Evolutionary conservation across 2,329 filamentous ascomycete species (phyloP).

Genomic region (Xylariaceae sp.): DNA sequence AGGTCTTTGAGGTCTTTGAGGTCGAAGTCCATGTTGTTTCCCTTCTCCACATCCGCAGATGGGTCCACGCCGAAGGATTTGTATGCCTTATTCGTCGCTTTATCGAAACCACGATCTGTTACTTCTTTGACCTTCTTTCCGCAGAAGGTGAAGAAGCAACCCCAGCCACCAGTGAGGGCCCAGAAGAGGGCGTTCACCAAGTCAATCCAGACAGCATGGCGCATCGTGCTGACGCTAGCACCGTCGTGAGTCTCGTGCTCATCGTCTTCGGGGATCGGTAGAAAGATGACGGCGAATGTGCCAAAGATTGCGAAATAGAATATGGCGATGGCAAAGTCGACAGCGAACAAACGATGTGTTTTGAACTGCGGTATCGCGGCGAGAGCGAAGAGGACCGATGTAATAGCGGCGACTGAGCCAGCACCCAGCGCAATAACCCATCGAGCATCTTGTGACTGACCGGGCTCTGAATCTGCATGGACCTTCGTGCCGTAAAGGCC

Average conservation of each 20-base stretch:
- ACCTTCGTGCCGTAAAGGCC: constrained; percentile 66
- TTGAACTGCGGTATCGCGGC: constrained; percentile 30
- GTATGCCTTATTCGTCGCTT: no score
- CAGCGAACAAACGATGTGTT: constrained; percentile 41
- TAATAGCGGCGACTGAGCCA: constrained; percentile 50
- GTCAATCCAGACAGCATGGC: constrained; percentile 69
- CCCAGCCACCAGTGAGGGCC: constrained; percentile 46
- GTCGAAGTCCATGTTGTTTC: no score
- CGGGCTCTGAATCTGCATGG: constrained; percentile 36
- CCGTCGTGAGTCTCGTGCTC: constrained; percentile 37
- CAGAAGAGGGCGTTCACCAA: constrained; percentile 64
- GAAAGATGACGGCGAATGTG: constrained; percentile 68
- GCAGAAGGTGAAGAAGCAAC: constrained; percentile 38
- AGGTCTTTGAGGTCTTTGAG: no score
- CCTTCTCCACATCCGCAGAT: no score
- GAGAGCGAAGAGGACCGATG: constrained; percentile 40
- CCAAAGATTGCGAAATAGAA: constrained; percentile 66
- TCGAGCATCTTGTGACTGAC: constrained; percentile 44
- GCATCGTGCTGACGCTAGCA: constrained; percentile 51
- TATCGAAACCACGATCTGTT: no score
- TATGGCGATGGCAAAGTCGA: constrained; percentile 42
- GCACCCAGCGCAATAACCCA: constrained; percentile 64
- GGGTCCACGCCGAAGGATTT: no score
- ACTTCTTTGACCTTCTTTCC: no score
- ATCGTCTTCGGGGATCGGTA: constrained; percentile 49